Percentiles rank a stretch among this genome's conserved stretches.
phyloP scores from a whole-genome alignment of 2,329 filamentous ascomycete genomes.

The Diaporthe eres region DNA sequence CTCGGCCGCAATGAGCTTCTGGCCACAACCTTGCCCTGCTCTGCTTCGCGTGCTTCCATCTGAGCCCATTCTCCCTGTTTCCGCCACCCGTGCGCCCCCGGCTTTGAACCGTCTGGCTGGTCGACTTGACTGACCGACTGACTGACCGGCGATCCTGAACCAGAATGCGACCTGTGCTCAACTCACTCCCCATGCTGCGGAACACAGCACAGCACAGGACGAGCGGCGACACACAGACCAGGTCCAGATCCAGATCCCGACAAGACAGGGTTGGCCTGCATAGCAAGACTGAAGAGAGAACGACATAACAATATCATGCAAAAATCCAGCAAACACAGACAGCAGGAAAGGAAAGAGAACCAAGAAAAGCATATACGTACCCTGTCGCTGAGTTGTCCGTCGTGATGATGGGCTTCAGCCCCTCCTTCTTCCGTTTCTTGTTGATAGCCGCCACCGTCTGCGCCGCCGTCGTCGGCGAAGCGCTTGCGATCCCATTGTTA shows the following conservation, averaged over 20 bases:
- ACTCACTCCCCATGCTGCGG: slow-evolving; percentile 8
- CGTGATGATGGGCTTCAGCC: slow-evolving; percentile 82
- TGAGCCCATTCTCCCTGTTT: neutral
- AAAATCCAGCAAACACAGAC: slow-evolving; percentile 3
- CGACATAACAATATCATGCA: neutral
- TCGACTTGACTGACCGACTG: neutral
- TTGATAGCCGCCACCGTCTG: slow-evolving; percentile 48
- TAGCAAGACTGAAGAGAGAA: neutral
- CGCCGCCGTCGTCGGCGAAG: slow-evolving; percentile 39
- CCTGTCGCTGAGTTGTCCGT: slow-evolving; percentile 63
- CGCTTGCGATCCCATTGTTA: slow-evolving; percentile 1
- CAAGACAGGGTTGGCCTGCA: slow-evolving; percentile 12
- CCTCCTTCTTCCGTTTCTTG: slow-evolving; percentile 84
- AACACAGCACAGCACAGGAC: slow-evolving; percentile 11
- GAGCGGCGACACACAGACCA: slow-evolving; percentile 27
- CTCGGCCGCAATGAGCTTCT: slow-evolving; percentile 15
- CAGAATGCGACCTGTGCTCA: slow-evolving; percentile 31
- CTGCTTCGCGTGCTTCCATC: neutral
- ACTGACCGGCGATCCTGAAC: slow-evolving; percentile 5
- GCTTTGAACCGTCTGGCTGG: neutral
- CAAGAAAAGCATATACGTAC: slow-evolving; percentile 51
- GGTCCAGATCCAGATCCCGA: neutral
- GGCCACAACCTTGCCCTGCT: slow-evolving; percentile 25
- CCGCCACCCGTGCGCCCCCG: neutral
- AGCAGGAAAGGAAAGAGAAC: neutral